Conservation (phyloP, 768 basidiomycete species). For the Lactifluus echinatus region DNA sequence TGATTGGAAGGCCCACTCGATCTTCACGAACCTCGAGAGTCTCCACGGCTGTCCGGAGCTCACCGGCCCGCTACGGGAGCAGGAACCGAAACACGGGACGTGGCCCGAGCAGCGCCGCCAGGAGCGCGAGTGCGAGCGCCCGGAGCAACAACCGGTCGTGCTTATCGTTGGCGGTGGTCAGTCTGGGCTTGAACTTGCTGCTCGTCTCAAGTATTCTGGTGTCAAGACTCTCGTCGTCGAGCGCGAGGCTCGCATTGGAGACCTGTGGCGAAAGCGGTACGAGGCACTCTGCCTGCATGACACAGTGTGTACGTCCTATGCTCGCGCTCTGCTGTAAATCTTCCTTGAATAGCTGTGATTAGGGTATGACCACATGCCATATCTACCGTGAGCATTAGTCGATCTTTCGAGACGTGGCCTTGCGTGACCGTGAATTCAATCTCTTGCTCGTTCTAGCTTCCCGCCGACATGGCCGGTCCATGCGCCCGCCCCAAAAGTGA, state of each 20-base stretch:
- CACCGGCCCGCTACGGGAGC: conserved; percentile 29
- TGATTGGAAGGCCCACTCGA: conserved; percentile 39
- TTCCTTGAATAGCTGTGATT: neutral
- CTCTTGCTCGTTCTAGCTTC: conserved; percentile 21
- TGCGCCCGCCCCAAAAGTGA: conserved; percentile 27
- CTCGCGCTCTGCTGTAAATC: conserved; percentile 9
- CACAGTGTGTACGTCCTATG: conserved; percentile 46
- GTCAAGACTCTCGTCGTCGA: conserved; percentile 51
- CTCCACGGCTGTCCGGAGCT: conserved; percentile 39
- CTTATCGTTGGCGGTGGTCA: conserved; percentile 46
- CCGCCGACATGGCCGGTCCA: conserved; percentile 28
- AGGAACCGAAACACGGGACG: conserved; percentile 32
- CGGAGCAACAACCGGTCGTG: conserved; percentile 41
- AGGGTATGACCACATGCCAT: conserved; percentile 53
- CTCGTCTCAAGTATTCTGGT: conserved; percentile 47
- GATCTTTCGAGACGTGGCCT: neutral
- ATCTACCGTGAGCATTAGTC: conserved; percentile 22
- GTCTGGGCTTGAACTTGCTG: conserved; percentile 47
- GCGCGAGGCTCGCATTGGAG: conserved; percentile 47
- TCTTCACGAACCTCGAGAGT: conserved; percentile 45
- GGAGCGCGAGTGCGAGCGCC: conserved; percentile 29
- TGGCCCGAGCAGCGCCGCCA: conserved; percentile 33
- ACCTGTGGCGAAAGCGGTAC: conserved; percentile 61
- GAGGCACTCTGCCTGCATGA: conserved; percentile 60
- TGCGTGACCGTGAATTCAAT: no score